Base-by-base conservation (phyloP, 2,329 filamentous ascomycete species). In the Sporothrix mexicana region DNA sequence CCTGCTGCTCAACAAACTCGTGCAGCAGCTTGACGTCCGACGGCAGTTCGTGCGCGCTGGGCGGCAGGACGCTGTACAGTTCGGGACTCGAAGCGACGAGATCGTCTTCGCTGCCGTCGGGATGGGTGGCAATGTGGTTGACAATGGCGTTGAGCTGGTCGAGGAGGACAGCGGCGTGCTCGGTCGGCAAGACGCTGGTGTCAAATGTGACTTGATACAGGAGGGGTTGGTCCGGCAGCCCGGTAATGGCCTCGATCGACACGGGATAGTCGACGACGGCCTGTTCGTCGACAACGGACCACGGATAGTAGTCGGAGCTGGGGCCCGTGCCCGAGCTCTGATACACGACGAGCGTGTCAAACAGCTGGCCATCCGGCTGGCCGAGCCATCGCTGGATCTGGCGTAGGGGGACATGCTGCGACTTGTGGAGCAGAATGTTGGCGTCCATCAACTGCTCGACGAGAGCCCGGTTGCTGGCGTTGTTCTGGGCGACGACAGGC, bases 311-410 rank as follows among this genome's bases (percentile, higher is more conserved):
- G 20, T 59, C 0, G 20, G 8, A 25, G 13, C 20, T 49, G 12
- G 51, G 17, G 3, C 47, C 47, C 9, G 9, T 53, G 69, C 81
- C 76, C 73, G 84, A 78, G 75, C 92, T 93, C 78, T 97, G 95
- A 78, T 94, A 95, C 0, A 93, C 92, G 73, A 98, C 89, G 1
- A 98, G 84, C 0, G 94, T 95, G 78, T 98, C 94, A 76, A 98
- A 97, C 0, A 96, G 84, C 0, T 87, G 83, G 7, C 88, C 86
- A 30, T 91, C 88, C 0, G 90, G 84, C 53, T 72, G 85, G 0
- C 90, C 90, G 20, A 93, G 85, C 86, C 91, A 91, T 68, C 87
- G 89, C 77, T 97, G 93, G 10, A 97, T 91, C 43, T 89, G 88
- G 2, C 87, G 85, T 7, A 97, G 83, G 0, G 93, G 89, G 0